Percentiles rank a stretch among this genome's conserved stretches.
phyloP scores from a whole-genome alignment of 129 eudicot species.

The Kitagawia praeruptora region DNA sequence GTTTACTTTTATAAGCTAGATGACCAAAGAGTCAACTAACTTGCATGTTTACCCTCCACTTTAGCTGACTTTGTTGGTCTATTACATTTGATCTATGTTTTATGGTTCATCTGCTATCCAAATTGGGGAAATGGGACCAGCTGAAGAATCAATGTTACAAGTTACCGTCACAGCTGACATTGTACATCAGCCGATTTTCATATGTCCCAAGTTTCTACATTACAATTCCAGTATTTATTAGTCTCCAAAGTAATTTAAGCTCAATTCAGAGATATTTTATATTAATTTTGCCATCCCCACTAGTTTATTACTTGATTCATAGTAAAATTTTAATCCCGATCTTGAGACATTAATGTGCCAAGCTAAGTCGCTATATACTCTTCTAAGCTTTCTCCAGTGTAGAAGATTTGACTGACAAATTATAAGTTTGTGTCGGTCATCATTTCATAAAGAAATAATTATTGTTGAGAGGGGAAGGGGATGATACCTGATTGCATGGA shows the following conservation, averaged over 20 bases:
- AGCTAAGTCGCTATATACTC: neutral
- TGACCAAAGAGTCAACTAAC: neutral
- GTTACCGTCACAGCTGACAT: neutral
- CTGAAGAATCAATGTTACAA: neutral
- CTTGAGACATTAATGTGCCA: neutral
- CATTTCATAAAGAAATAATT: neutral
- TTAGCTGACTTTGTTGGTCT: neutral
- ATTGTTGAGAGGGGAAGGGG: neutral
- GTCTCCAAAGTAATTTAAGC: neutral
- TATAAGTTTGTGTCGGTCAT: neutral
- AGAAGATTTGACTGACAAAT: too few species aligned
- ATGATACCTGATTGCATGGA: neutral
- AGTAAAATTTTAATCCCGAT: neutral
- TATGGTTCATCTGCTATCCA: neutral
- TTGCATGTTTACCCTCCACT: neutral
- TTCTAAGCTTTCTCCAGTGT: neutral
- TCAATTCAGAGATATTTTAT: neutral
- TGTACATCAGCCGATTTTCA: neutral
- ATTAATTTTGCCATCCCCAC: neutral
- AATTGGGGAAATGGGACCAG: neutral
- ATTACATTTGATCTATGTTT: neutral
- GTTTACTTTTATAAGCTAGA: neutral
- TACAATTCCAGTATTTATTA: neutral
- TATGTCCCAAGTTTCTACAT: neutral
- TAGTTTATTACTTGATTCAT: neutral